These are phyloP conservation scores for Hysterium pulicare DNA, from an alignment of 2,329 filamentous ascomycete species.

Conservation along the genomic window DNA sequence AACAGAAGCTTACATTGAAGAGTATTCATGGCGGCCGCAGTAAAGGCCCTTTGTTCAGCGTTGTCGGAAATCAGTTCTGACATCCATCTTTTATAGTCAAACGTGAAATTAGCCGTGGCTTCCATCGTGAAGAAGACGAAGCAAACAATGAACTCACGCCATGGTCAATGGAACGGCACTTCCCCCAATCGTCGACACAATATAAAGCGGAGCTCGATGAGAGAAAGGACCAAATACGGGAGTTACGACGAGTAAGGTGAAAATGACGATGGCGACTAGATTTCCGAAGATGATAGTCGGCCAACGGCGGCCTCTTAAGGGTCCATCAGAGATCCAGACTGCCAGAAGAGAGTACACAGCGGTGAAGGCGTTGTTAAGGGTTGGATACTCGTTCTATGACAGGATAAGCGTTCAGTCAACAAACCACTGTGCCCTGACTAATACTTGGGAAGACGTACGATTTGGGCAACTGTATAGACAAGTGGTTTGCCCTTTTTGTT, in stretches of 20 bases:
- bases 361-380: constrained; percentile 17
- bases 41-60: constrained; percentile 12
- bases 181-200: constrained; percentile 12
- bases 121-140: no score
- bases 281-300: constrained; percentile 19
- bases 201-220: constrained; percentile 14
- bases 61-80: constrained; percentile 11
- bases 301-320: constrained; percentile 16
- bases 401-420: not conserved
- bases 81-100: no score
- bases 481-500: constrained; percentile 16
- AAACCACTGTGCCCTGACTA: not conserved
- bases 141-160: no score
- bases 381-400: constrained; percentile 16
- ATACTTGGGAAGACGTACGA: constrained; percentile 8
- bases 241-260: constrained; percentile 16
- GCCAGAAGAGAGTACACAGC: constrained; percentile 17
- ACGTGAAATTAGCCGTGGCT: no score
- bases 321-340: constrained; percentile 19
- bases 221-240: constrained; percentile 15
- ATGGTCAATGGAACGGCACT: constrained; percentile 13
- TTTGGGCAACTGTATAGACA: constrained; percentile 15
- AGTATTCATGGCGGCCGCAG: constrained; percentile 10
- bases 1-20: constrained; percentile 6
- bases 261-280: constrained; percentile 15